A percentile compares a stretch with the other conserved stretches of the same genome.
Conservation (phyloP, 345 rosid species). For the Rhizophora mangle region DNA sequence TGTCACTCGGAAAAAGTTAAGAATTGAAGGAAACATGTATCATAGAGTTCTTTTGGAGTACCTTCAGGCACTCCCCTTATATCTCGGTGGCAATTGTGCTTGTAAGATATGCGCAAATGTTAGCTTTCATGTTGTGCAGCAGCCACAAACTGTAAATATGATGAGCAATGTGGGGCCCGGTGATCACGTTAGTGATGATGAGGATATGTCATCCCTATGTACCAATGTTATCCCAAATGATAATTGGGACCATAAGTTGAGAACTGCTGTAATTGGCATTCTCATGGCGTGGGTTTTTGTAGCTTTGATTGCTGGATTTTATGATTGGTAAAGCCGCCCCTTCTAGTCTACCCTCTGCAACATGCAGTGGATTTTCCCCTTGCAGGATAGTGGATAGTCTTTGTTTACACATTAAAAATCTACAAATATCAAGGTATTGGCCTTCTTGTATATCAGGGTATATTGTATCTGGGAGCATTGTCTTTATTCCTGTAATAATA, state of each 20-base stretch:
- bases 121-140: slow-evolving; percentile 13
- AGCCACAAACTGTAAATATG: slow-evolving; percentile 18
- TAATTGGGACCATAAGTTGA: slow-evolving; percentile 49
- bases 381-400: not conserved
- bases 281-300: slow-evolving; percentile 63
- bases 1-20: slow-evolving; percentile 69
- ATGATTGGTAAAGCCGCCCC: slow-evolving; percentile 57
- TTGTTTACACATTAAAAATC: not conserved
- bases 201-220: slow-evolving; percentile 23
- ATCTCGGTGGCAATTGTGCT: slow-evolving; percentile 76
- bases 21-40: slow-evolving; percentile 72
- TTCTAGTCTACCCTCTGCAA: slow-evolving; percentile 30
- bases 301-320: slow-evolving; percentile 52
- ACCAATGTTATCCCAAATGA: slow-evolving; percentile 31
- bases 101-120: slow-evolving; percentile 59
- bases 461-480: not conserved
- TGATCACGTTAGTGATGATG: slow-evolving; percentile 26
- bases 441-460: not conserved
- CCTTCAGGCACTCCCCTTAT: slow-evolving; percentile 70
- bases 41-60: slow-evolving; percentile 50
- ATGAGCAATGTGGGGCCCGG: slow-evolving; percentile 16
- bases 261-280: slow-evolving; percentile 55
- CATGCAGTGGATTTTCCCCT: not conserved
- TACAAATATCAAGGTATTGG: not conserved
- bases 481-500: too few species aligned